Evolutionary conservation across 1,139 yeast genomes (phyloP).

Genomic region (Candida buenavistaensis): DNA sequence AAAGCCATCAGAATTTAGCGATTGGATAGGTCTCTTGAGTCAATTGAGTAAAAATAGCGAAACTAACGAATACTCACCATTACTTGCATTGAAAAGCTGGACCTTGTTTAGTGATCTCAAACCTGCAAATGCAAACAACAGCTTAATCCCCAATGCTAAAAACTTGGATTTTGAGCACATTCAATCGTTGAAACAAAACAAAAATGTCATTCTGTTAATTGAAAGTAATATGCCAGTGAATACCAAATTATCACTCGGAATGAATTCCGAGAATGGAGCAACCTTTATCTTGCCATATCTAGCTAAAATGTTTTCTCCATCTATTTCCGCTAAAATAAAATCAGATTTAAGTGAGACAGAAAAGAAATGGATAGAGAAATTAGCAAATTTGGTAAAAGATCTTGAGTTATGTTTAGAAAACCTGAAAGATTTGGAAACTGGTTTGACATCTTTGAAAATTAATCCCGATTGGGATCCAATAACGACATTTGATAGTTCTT

Average conservation of each 20-base stretch:
- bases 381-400: slow-evolving; percentile 27
- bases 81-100: slow-evolving; percentile 65
- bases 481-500: slow-evolving; percentile 25
- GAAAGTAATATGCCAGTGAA: slow-evolving; percentile 29
- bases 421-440: slow-evolving; percentile 35
- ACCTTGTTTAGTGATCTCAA: slow-evolving; percentile 64
- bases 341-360: slow-evolving; percentile 26
- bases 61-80: slow-evolving; percentile 53
- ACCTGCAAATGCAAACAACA: slow-evolving; percentile 27
- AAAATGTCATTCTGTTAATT: slow-evolving; percentile 24
- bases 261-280: slow-evolving; percentile 28
- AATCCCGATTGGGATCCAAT: slow-evolving; percentile 40
- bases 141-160: slow-evolving; percentile 37
- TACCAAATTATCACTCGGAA: slow-evolving; percentile 29
- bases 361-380: slow-evolving; percentile 25
- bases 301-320: slow-evolving; percentile 47
- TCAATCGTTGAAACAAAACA: slow-evolving; percentile 34
- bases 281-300: slow-evolving; percentile 46
- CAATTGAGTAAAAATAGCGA: slow-evolving; percentile 42
- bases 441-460: slow-evolving; percentile 27
- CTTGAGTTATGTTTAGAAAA: slow-evolving; percentile 33
- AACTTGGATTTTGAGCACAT: slow-evolving; percentile 45
- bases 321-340: slow-evolving; percentile 28
- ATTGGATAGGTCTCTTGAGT: slow-evolving; percentile 79
- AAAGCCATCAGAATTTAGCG: slow-evolving; percentile 66